These are phyloP conservation scores for Chaetoscypha palmicola DNA, from an alignment of 2,329 filamentous ascomycete genomes.

Conservation along the genomic window DNA sequence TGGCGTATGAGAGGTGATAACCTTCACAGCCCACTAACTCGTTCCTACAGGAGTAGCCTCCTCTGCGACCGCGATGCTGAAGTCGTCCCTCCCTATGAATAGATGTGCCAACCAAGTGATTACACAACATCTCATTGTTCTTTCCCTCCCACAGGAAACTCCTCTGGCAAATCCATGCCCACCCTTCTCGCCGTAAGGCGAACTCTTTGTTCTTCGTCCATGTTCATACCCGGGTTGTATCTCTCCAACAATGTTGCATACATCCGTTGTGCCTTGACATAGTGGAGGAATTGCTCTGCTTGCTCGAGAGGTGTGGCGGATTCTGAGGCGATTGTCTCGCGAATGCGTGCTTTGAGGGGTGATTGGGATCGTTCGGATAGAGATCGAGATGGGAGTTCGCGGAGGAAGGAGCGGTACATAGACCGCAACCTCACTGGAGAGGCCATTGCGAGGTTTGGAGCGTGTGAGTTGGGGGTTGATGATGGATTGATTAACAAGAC, in stretches of 20 bases:
- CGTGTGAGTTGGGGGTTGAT: conserved; percentile 2
- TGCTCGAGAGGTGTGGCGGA: conserved; percentile 36
- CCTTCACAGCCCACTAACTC: too few relatives aligned
- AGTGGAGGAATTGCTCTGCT: conserved; percentile 73
- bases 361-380: conserved; percentile 46
- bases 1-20: too few relatives aligned
- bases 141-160: conserved; percentile 34
- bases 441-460: conserved; percentile 18
- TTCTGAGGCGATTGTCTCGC: conserved; percentile 47
- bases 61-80: too few relatives aligned
- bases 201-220: conserved; percentile 80
- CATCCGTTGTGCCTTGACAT: conserved; percentile 76
- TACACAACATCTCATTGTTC: not conserved
- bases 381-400: conserved; percentile 74
- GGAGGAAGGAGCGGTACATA: conserved; percentile 81
- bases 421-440: conserved; percentile 54
- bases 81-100: too few relatives aligned
- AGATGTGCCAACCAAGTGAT: not conserved
- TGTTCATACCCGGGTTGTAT: conserved; percentile 88
- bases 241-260: conserved; percentile 78
- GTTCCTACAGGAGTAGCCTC: too few relatives aligned
- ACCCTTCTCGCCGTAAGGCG: conserved; percentile 78
- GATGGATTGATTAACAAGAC: too few relatives aligned
- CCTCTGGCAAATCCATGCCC: conserved; percentile 78
- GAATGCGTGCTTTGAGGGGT: conserved; percentile 63